Conservation (phyloP, 257 asterid species). For the Rubia yunnanensis region DNA sequence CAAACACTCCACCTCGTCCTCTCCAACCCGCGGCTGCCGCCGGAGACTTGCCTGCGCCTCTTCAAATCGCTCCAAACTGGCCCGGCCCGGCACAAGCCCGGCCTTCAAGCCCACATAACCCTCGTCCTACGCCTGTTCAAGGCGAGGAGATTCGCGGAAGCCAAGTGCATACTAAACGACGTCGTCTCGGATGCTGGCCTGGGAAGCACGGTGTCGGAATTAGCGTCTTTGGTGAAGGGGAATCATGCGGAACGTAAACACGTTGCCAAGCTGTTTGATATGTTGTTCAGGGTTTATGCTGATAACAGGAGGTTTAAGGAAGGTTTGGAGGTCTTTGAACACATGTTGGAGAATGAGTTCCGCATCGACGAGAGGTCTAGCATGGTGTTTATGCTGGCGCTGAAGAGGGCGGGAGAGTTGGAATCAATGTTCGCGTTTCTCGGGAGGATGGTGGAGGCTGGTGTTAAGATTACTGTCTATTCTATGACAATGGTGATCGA, state of each 20-base stretch:
- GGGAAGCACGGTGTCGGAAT: slow-evolving; percentile 31
- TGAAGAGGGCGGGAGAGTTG: slow-evolving; percentile 39
- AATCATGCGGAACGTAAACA: neutral
- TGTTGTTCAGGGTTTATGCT: slow-evolving; percentile 32
- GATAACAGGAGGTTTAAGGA: slow-evolving; percentile 27
- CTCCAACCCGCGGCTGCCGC: slow-evolving; percentile 52
- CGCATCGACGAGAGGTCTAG: slow-evolving; percentile 73
- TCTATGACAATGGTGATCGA: slow-evolving; percentile 61
- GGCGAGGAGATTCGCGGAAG: slow-evolving; percentile 46
- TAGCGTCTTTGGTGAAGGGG: slow-evolving; percentile 26
- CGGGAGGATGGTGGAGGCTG: slow-evolving; percentile 53
- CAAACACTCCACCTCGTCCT: slow-evolving; percentile 39
- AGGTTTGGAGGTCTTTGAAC: slow-evolving; percentile 30
- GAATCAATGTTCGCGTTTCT: slow-evolving; percentile 44
- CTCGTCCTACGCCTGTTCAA: slow-evolving; percentile 51
- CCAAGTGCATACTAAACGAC: slow-evolving; percentile 38
- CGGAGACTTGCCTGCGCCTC: slow-evolving; percentile 46
- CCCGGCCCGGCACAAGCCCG: slow-evolving; percentile 30
- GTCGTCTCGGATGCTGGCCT: slow-evolving; percentile 39
- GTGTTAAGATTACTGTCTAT: slow-evolving; percentile 60
- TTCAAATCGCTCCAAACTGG: slow-evolving; percentile 39
- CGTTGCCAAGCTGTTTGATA: slow-evolving; percentile 24
- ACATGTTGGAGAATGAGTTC: slow-evolving; percentile 30
- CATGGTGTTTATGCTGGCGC: slow-evolving; percentile 61
- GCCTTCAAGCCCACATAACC: slow-evolving; percentile 44